Percentiles rank a stretch among this genome's conserved stretches.
These are phyloP conservation scores for Penicillium glabrum DNA, from an alignment of 2,329 filamentous ascomycete genomes.

Conservation along the genomic window DNA sequence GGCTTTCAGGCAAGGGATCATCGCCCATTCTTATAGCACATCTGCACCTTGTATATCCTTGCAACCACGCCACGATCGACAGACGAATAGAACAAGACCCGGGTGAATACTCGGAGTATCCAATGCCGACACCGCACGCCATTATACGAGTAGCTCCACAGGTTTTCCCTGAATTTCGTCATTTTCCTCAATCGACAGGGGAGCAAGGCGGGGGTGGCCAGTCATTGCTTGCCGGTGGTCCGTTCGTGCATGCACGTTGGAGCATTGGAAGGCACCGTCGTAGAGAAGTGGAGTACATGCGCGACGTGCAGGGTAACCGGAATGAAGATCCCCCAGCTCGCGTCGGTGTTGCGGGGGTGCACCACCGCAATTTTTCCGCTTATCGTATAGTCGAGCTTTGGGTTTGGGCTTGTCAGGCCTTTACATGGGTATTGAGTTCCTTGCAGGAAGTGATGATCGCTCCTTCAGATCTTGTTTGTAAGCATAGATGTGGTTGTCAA, in stretches of 20 bases:
- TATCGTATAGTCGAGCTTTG: slow-evolving; percentile 13
- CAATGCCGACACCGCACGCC: background rate
- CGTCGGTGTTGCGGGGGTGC: slow-evolving; percentile 6
- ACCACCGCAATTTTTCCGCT: slow-evolving; percentile 22
- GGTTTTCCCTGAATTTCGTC: background rate
- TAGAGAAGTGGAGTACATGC: slow-evolving; percentile 6
- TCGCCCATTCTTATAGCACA: slow-evolving; percentile 18
- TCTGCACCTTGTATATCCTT: background rate
- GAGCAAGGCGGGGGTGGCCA: slow-evolving; percentile 5
- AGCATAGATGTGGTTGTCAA: background rate
- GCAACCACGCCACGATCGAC: slow-evolving; percentile 1
- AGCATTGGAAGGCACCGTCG: slow-evolving; percentile 1
- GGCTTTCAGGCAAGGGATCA: slow-evolving; percentile 13
- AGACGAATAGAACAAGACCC: slow-evolving; percentile 3
- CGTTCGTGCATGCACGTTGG: slow-evolving; percentile 7
- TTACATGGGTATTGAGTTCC: background rate
- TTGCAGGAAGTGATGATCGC: background rate
- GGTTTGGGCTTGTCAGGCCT: background rate
- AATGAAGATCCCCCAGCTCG: slow-evolving; percentile 16
- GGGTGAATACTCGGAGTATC: slow-evolving; percentile 5
- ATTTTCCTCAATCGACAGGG: slow-evolving; percentile 11
- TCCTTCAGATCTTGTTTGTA: background rate
- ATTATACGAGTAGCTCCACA: background rate
- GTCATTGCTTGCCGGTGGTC: background rate
- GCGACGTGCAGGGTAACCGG: slow-evolving; percentile 8